These are phyloP conservation scores for Metarhizium brunneum DNA, from an alignment of 2,329 filamentous ascomycete species.

Conservation along the genomic window DNA sequence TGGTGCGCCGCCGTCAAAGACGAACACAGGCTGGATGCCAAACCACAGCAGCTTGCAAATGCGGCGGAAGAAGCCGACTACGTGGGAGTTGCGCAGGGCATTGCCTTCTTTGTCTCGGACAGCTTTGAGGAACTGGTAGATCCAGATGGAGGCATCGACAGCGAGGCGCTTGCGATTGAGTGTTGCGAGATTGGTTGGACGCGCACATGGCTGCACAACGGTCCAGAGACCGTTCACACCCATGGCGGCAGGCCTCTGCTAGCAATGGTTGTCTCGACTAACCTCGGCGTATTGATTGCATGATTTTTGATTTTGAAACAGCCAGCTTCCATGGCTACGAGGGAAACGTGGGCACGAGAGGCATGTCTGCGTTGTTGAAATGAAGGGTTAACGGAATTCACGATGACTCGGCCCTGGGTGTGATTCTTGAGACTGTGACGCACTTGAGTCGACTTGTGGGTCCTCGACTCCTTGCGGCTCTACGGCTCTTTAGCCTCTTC, in stretches of 20 bases:
- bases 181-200: constrained; percentile 91
- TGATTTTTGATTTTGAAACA: neutral
- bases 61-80: constrained; percentile 94
- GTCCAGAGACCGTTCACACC: constrained; percentile 98
- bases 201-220: constrained; percentile 87
- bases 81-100: constrained; percentile 86
- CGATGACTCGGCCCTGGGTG: neutral
- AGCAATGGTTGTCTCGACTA: neutral
- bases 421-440: neutral
- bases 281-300: neutral
- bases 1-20: constrained; percentile 94
- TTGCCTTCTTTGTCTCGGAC: constrained; percentile 98
- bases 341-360: neutral
- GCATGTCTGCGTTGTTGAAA: no score
- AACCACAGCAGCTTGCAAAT: constrained; percentile 98
- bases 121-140: constrained; percentile 98
- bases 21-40: constrained; percentile 92
- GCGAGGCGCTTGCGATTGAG: constrained; percentile 94
- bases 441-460: no score
- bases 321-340: neutral
- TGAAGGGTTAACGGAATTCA: neutral
- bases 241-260: constrained; percentile 45
- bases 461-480: neutral
- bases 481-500: neutral
- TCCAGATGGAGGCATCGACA: constrained; percentile 98